Base-by-base conservation (phyloP, 2,329 filamentous ascomycete species). In the Teratosphaeria viscida region DNA sequence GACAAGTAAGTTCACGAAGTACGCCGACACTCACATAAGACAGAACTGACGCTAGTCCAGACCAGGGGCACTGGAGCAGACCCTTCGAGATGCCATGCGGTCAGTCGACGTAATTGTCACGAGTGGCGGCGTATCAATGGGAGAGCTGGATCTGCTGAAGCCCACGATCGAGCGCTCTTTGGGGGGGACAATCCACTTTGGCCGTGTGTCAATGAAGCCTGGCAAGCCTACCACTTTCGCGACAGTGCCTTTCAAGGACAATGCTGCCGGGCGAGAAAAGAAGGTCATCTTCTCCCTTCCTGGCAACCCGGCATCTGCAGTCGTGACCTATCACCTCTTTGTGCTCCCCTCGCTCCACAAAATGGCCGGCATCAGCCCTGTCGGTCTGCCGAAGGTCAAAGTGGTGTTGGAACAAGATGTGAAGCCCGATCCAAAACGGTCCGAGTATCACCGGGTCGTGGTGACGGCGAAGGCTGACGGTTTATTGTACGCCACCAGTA, bases 141-240 rank as follows among this genome's bases (percentile, higher is more conserved):
- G 94, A 59, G 94, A 99, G 75, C 84, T 96, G 2, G 94, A 99
- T 73, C 85, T 99, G 7, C 83, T 99, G 23, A 99, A 99, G 73
- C 92, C 94, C 0, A 97, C 92, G 0, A 89, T 99, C 67, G 94
- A 97, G 77, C 87, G 92, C 52, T 81, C 85, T 1, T 82, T 99
- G 0, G 90, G 91, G 59, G 94, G 94, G 7, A 94, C 87, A 0
- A 96, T 99, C 65, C 94, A 96, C 74, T 99, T 99, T 67, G 94
- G 94, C 27, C 87, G 94, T 2, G 94, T 99, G 2, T 84, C 87
- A 58, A 97, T 99, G 94, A 99, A 99, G 77, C 94, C 94, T 0
- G 94, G 94, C 4, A 99, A 97, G 75, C 94, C 94, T 2, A 96
- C 92, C 0, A 99, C 94, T 0, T 99, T 99, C 73, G 94, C 94